These are phyloP conservation scores for Kluyveromyces sp. DNA, from an alignment of 1,139 yeast genomes.

Conservation along the genomic window DNA sequence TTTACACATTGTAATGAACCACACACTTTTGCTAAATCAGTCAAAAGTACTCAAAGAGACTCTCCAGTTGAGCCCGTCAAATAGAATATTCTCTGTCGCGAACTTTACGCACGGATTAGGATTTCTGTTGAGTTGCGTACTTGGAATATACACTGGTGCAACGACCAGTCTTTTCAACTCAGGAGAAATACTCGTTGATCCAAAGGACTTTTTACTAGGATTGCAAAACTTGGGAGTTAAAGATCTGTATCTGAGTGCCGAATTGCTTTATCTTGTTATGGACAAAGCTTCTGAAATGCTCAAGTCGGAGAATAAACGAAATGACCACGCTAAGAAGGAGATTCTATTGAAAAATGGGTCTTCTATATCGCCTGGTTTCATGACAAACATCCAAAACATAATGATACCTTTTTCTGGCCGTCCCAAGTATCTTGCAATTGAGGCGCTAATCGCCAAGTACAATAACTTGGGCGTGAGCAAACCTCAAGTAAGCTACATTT, in stretches of 20 bases:
- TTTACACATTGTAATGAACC: conserved; percentile 37
- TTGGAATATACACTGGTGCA: conserved; percentile 84
- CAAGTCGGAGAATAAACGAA: conserved; percentile 7
- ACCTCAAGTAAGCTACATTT: conserved; percentile 69
- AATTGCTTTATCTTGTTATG: conserved; percentile 74
- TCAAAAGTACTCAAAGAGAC: conserved; percentile 91
- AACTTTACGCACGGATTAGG: conserved; percentile 84
- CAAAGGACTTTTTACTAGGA: conserved; percentile 64
- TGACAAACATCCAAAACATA: conserved; percentile 66
- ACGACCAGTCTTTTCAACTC: conserved; percentile 79
- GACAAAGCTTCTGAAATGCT: conserved; percentile 43
- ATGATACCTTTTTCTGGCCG: conserved; percentile 78
- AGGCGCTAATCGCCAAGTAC: conserved; percentile 56
- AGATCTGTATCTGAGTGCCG: conserved; percentile 80
- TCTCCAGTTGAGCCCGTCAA: conserved; percentile 66
- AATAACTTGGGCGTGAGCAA: conserved; percentile 59
- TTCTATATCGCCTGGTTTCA: conserved; percentile 33
- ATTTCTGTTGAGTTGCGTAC: conserved; percentile 68
- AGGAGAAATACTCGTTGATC: conserved; percentile 68
- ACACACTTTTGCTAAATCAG: conserved; percentile 60
- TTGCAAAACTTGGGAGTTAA: conserved; percentile 74
- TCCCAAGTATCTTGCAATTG: conserved; percentile 57
- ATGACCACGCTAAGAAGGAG: conserved; percentile 9
- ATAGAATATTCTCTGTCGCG: conserved; percentile 79
- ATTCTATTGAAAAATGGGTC: conserved; percentile 12